Evolutionary conservation across 768 basidiomycete genomes (phyloP), one percentile per base, ranked within the genome.

Genomic region (Crucibulum laeve): DNA sequence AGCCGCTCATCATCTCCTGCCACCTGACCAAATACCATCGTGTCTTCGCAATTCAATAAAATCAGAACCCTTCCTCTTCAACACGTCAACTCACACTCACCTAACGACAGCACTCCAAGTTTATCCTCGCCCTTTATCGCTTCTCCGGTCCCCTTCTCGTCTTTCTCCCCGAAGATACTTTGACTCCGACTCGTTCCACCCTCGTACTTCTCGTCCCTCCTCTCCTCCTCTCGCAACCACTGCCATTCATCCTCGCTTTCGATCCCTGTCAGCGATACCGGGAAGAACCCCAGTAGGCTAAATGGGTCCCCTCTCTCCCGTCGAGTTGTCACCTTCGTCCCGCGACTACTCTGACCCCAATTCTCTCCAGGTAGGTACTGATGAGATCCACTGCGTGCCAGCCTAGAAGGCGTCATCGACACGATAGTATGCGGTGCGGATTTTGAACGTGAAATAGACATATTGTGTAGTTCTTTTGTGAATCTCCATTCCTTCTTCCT

Each of bases 211-310:
- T 26, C 24, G 26, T 43, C 30, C 37, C 23, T 52, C 37, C 56
- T 53, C 7, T 53, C 56, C 49, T 64, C 60, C 14, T 56, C 58
- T 24, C 56, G 46, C 44, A 73, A 52, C 77, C 76, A 77, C 25
- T 54, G 50, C 70, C 73, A 74, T 46, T 62, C 60, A 42, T 61
- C 58, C 18, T 54, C 59, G 21, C 58, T 58, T 36, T 25, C 40
- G 8, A 5, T 5, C n/a, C 26, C 26, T 19, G 19, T 11, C 28
- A 54, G 32, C 50, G 69, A 51, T 3, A 52, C 47, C 4, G 77
- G 75, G 55, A 76, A 77, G 61, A 78, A 77, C 6, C 68, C 67
- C 24, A 58, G 55, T 44, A 79, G 61, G 54, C 58, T 72, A 61
- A 77, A 77, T 3, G 74, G 73, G 47, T 78, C 76, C 42, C 65